Conservation (phyloP, 1,139 yeast species). For the Suhomyces anneliseae region DNA sequence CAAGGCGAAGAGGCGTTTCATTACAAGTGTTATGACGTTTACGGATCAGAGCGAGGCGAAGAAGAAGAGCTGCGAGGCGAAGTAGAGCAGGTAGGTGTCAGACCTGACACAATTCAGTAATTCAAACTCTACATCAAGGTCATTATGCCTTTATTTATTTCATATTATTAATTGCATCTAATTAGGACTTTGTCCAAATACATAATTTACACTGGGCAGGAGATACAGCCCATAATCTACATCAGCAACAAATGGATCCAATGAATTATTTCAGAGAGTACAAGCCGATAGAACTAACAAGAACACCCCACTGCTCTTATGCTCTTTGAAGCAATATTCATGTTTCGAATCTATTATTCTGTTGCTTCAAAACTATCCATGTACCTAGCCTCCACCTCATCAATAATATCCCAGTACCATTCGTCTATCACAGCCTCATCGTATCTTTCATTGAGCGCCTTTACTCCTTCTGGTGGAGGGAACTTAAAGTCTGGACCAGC, state of each 20-base stretch:
- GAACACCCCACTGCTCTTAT: too few species aligned
- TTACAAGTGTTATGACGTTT: conserved; percentile 45
- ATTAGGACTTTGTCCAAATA: too few species aligned
- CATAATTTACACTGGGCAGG: too few species aligned
- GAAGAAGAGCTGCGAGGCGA: conserved; percentile 1
- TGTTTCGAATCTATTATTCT: neutral
- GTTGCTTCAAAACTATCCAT: conserved; percentile 44
- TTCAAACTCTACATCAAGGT: too few species aligned
- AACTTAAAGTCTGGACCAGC: conserved; percentile 65
- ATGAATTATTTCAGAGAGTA: too few species aligned
- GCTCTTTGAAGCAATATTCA: neutral
- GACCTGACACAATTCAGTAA: neutral
- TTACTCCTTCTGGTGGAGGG: conserved; percentile 41
- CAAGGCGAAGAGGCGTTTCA: conserved; percentile 48
- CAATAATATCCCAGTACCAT: conserved; percentile 77
- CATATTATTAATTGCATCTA: neutral
- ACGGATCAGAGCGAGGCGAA: conserved; percentile 11
- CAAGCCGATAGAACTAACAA: too few species aligned
- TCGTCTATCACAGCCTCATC: conserved; percentile 77
- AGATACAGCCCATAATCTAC: too few species aligned
- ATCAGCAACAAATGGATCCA: too few species aligned
- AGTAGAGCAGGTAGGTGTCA: conserved; percentile 1
- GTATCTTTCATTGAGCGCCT: conserved; percentile 61
- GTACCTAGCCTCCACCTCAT: conserved; percentile 75
- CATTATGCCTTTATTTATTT: too few species aligned